Evolutionary conservation across 768 basidiomycete species (phyloP), one percentile per base, ranked within the genome.

Genomic region (Baorangia bicolor): DNA sequence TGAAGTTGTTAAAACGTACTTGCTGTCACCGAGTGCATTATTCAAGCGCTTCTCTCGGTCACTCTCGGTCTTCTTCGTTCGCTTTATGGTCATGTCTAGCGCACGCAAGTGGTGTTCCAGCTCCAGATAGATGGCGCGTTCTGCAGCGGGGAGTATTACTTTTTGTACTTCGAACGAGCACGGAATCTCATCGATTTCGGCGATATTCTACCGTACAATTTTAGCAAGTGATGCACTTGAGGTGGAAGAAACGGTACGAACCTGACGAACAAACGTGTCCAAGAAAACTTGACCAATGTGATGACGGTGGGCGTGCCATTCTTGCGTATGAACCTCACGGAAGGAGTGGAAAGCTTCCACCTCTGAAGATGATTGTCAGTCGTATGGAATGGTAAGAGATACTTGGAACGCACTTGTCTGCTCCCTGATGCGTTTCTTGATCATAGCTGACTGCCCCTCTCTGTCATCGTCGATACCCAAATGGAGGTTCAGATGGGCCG

Each of bases 261-360:
- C 92, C 82, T 94, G 92, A 62, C 92, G 85, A 59, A 93, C 90
- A 61, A 89, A 94, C 44, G 78, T 85, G 61, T 93, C 79, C 40
- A 94, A 69, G 78, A 94, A 95, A 25, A 73, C 70, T 67, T 97
- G 95, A 4, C 92, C 95, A 13, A 94, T 71, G 51, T 81, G 74
- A 67, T 94, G 86, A 18, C 95, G 87, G 64, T 92, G 88, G 1
- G 86, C 85, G 66, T 97, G 94, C 95, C 95, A 98, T 62, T 94
- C 90, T 37, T 88, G 70, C 39, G 87, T 94, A 64, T 92, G 93
- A 12, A 94, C 90, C 65, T 98, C 95, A 25, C 94, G 87, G 86
- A 94, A 98, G 2, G 94, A 94, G 69, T 97, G 94, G 80, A 98
- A 98, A 60, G 85, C 84, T 71, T 98, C 95, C 49, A 89, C 93